A percentile compares a stretch with the other conserved stretches of the same genome.
These are phyloP conservation scores for Ascodesmis nigricans DNA, from an alignment of 495 filamentous ascomycete species.

Conservation along the genomic window DNA sequence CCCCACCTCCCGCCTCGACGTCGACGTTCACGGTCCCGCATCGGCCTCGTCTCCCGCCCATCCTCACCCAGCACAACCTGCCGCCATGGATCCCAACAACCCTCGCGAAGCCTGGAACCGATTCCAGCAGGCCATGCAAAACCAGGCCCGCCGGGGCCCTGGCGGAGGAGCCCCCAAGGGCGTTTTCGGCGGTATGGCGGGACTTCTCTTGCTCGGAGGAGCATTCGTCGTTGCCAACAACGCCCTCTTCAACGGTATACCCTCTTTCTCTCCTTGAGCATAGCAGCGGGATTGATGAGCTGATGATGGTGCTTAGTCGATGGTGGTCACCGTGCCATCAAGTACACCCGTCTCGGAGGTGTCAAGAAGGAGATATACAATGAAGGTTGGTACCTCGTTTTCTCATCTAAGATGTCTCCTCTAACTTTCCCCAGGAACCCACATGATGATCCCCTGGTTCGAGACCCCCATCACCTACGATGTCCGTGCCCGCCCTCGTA, in stretches of 20 bases:
- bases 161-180: slow-evolving; percentile 24
- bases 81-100: slow-evolving; percentile 23
- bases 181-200: slow-evolving; percentile 31
- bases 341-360: slow-evolving; percentile 83
- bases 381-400: slow-evolving; percentile 44
- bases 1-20: slow-evolving; percentile 1
- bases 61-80: slow-evolving; percentile 2
- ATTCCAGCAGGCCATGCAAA: slow-evolving; percentile 35
- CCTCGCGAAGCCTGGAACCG: slow-evolving; percentile 43
- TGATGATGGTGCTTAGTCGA: slow-evolving; percentile 38
- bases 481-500: slow-evolving; percentile 89
- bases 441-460: slow-evolving; percentile 84
- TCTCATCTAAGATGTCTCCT: too few relatives aligned
- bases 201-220: slow-evolving; percentile 40
- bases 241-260: slow-evolving; percentile 74
- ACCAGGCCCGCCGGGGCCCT: slow-evolving; percentile 29
- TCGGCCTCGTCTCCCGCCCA: too few relatives aligned
- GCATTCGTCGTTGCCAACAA: slow-evolving; percentile 48
- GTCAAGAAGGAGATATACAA: slow-evolving; percentile 89
- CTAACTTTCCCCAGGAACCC: slow-evolving; percentile 42
- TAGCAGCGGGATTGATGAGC: slow-evolving; percentile 3
- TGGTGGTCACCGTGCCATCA: slow-evolving; percentile 96
- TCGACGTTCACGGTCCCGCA: slow-evolving; percentile 3
- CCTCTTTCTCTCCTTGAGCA: background rate
- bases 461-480: slow-evolving; percentile 94